A percentile compares a stretch with the other conserved stretches of the same genome.
Evolutionary conservation across 768 basidiomycete genomes (phyloP).

Genomic region (Podaxis carcinomalis): DNA sequence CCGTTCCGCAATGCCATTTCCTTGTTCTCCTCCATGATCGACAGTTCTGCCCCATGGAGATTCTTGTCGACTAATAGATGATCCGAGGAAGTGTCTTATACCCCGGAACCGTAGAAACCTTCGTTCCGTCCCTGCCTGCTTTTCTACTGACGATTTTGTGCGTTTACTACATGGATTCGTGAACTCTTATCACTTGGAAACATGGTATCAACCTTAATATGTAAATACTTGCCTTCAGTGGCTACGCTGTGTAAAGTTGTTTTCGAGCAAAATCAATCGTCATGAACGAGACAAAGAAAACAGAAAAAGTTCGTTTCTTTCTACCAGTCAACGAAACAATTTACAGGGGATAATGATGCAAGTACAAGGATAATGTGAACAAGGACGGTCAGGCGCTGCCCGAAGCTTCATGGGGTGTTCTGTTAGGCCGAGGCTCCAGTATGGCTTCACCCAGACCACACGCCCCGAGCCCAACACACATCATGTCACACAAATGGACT

Average conservation of each 20-base stretch:
- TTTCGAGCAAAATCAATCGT: too few species aligned
- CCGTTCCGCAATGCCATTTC: conserved; percentile 27
- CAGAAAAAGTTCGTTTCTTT: not conserved
- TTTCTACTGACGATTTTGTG: not conserved
- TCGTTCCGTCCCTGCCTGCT: not conserved
- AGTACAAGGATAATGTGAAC: not conserved
- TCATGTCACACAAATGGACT: too few species aligned
- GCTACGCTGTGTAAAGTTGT: too few species aligned
- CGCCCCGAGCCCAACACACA: too few species aligned
- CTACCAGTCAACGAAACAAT: not conserved
- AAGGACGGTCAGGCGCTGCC: not conserved
- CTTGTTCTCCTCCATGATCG: conserved; percentile 52
- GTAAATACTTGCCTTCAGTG: too few species aligned
- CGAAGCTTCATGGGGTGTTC: not conserved
- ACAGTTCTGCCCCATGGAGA: conserved; percentile 64
- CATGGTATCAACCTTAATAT: too few species aligned
- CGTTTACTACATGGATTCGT: too few species aligned
- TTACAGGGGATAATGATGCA: not conserved
- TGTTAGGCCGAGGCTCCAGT: not conserved
- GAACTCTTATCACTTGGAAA: too few species aligned
- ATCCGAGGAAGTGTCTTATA: conserved; percentile 22
- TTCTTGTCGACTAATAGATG: conserved; percentile 47
- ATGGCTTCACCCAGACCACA: conserved; percentile 29
- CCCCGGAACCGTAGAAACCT: too few species aligned
- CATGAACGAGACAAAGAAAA: too few species aligned